Percentiles rank a stretch among this genome's conserved stretches.
Conservation (phyloP, 163 green algal genomes). For the Chlorella variabilis region DNA sequence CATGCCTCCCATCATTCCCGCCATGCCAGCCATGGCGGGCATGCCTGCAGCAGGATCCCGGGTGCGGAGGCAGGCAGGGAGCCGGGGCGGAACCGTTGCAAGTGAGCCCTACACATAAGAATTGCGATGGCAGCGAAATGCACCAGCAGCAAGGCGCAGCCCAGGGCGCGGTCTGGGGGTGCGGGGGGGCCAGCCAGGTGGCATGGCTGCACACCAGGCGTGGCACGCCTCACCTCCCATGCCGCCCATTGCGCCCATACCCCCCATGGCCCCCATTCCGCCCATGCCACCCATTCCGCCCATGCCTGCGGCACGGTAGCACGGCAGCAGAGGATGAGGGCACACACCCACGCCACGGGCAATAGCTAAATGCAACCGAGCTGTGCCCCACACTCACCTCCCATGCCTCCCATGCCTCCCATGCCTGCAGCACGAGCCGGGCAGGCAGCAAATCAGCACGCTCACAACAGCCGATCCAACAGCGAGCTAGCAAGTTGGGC, state of each 20-base stretch:
- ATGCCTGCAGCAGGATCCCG: not conserved
- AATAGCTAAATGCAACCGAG: no score
- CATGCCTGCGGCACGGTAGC: not conserved
- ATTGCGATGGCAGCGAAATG: not conserved
- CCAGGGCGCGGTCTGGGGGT: no score
- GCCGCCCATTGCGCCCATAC: constrained; percentile 38
- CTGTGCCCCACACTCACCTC: not conserved
- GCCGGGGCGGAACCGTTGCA: not conserved
- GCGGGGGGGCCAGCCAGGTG: no score
- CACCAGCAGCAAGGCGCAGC: no score
- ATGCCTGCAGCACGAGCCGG: not conserved
- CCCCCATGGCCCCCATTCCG: not conserved
- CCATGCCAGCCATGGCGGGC: constrained; percentile 1
- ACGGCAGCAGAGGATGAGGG: not conserved
- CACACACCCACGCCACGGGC: no score
- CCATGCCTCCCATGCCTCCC: constrained; percentile 1
- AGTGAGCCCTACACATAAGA: not conserved
- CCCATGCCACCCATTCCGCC: constrained; percentile 20
- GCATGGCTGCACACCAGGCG: no score
- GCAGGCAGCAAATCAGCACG: no score
- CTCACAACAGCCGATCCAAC: not conserved
- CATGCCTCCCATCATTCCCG: not conserved
- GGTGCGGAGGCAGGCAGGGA: not conserved
- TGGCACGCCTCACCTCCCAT: not conserved
- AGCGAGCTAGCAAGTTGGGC: not conserved